Base-by-base conservation (phyloP, 768 basidiomycete genomes). In the Mycena sanguinolenta region DNA sequence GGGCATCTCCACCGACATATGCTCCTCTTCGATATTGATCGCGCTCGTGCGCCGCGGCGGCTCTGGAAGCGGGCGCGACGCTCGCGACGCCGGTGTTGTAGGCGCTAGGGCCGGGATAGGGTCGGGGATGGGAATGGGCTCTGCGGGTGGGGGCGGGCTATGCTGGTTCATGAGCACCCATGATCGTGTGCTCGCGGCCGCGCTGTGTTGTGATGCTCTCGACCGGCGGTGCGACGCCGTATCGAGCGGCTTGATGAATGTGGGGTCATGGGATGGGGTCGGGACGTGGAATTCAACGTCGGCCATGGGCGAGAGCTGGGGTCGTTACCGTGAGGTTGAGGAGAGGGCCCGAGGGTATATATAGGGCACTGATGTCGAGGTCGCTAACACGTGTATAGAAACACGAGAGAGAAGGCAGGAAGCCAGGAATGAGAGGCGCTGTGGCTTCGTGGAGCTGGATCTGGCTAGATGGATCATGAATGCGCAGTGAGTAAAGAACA, bases 151-250 rank as follows among this genome's bases (percentile, higher is more conserved):
- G 1, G 72, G 72, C 19, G 65, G 65, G 54, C 52, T 70, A 27
- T 66, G 58, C 25, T 58, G 55, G 23, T 61, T 73, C 70, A 67
- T 70, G 38, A 73, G 46, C 4, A 73, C 69, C 72, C 72, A 73
- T 13, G 72, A 73, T n/a, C 72, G 72, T 12, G 69, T 70, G 58
- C 72, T 73, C 27, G 58, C 72, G 16, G 72, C 69, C 34, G 69
- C 72, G 39, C 69, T 73, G 27, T 73, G 65, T 36, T 65, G 64
- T n/a, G 70, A 71, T 4, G 55, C 55, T 5, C 65, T 68, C 12
- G 72, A 70, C 12, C 65, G 65, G 0, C 65, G 72, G 42, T 53
- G 69, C 23, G 72, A 70, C 2, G 60, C 49, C 30, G 55, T 36
- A 28, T 66, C 70, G 36, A 71, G 64, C 12, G 70, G 64, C 16